These are phyloP conservation scores for Rhododendron ovatum DNA, from an alignment of 148 eudicot species.

Conservation along the genomic window DNA sequence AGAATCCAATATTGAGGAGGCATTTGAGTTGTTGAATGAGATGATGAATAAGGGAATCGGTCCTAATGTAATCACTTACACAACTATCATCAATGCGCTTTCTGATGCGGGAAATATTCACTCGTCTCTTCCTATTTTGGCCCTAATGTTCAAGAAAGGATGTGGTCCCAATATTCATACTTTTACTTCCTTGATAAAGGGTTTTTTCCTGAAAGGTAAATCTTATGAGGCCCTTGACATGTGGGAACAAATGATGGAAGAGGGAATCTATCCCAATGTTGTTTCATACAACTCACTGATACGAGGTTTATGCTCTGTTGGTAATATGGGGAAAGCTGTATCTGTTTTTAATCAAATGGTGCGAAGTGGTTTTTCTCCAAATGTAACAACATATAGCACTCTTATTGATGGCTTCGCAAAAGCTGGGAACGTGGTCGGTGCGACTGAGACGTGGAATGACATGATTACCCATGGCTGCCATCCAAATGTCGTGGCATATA, in stretches of 20 bases:
- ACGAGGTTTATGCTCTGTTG: constrained; percentile 49
- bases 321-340: constrained; percentile 42
- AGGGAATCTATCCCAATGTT: constrained; percentile 56
- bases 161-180: constrained; percentile 62
- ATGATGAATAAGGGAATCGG: constrained; percentile 43
- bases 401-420: constrained; percentile 70
- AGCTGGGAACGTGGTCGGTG: constrained; percentile 51
- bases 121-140: constrained; percentile 52
- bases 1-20: constrained; percentile 37
- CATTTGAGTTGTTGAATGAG: constrained; percentile 50
- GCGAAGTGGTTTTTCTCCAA: constrained; percentile 41
- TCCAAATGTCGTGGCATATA: constrained; percentile 81
- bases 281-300: constrained; percentile 65
- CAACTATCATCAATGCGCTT: constrained; percentile 53
- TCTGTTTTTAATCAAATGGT: constrained; percentile 51
- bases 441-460: constrained; percentile 70
- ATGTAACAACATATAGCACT: constrained; percentile 61
- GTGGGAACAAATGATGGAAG: constrained; percentile 51
- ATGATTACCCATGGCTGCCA: constrained; percentile 63
- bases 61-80: constrained; percentile 68
- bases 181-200: constrained; percentile 62
- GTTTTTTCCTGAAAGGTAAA: constrained; percentile 43
- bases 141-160: constrained; percentile 59
- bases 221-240: constrained; percentile 54
- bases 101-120: constrained; percentile 48